Percentiles rank a stretch among this genome's conserved stretches.
phyloP scores from a whole-genome alignment of 257 asterid genomes.

The Gynochthodes officinalis region DNA sequence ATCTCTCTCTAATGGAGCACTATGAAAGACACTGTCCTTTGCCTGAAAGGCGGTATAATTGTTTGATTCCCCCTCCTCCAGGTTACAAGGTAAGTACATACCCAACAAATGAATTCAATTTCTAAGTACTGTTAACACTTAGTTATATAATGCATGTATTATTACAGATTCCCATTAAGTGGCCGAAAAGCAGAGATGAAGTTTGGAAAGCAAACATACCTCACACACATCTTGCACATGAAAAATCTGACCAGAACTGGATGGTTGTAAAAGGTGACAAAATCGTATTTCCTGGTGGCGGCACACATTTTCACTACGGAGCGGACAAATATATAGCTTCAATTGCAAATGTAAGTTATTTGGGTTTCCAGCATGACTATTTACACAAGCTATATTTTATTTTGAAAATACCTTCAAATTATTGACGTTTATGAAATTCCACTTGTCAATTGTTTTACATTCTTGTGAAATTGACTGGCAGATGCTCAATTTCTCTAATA shows the following conservation, averaged over 20 bases:
- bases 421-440: neutral
- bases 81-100: slow-evolving; percentile 73
- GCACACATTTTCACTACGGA: slow-evolving; percentile 94
- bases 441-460: slow-evolving; percentile 19
- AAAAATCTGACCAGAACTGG: slow-evolving; percentile 98
- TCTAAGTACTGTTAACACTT: neutral
- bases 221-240: slow-evolving; percentile 92
- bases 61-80: slow-evolving; percentile 94
- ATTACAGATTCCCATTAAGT: slow-evolving; percentile 74
- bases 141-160: slow-evolving; percentile 10
- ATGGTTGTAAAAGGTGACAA: slow-evolving; percentile 91
- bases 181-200: slow-evolving; percentile 95
- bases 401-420: neutral
- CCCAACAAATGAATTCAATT: slow-evolving; percentile 11
- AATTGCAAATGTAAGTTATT: slow-evolving; percentile 74
- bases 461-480: slow-evolving; percentile 28
- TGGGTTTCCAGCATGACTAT: neutral
- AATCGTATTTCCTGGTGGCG: slow-evolving; percentile 88
- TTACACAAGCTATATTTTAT: neutral
- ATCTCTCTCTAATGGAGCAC: slow-evolving; percentile 95
- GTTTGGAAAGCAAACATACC: slow-evolving; percentile 95
- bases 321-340: slow-evolving; percentile 88
- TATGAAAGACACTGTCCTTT: slow-evolving; percentile 95
- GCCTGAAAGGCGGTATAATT: slow-evolving; percentile 90
- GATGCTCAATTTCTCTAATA: slow-evolving; percentile 79